Evolutionary conservation across 2,329 filamentous ascomycete species (phyloP), one percentile per base, ranked within the genome.

Genomic region (Hymenoscyphus scutula): DNA sequence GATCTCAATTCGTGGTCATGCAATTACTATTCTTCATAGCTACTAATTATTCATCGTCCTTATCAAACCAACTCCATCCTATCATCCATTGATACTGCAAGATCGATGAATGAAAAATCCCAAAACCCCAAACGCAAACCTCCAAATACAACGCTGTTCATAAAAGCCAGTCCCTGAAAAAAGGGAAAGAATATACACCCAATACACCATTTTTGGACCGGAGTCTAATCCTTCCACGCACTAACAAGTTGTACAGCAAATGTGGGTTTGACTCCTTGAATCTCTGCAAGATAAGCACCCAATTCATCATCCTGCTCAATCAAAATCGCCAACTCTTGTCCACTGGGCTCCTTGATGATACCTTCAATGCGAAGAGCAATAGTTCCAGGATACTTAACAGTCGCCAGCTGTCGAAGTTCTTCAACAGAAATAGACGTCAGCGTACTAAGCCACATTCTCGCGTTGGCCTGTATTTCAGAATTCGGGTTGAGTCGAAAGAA

Each of bases 261-360:
- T 5, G 69, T 69, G 8, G 73, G 71, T 65, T 75, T 75, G 1
- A 73, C 68, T 5, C 71, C 71, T 32, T 63, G 63, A 27, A 73
- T 72, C 29, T 90, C 88, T 55, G 82, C 80, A 67, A 95, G 75
- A 75, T 93, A 94, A 0, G 87, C 88, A 63, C 82, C 82, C 65
- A 95, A 74, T 76, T 94, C 89, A 65, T 86, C 84, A 69, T 93
- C 88, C 48, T 87, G 82, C 60, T 88, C 87, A 68, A 94, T 88
- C 61, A 81, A 77, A 70, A 90, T 82, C 17, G 79, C 79, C 53
- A 89, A 78, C 71, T 91, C 88, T 57, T 80, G 80, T 8, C 71
- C 73, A 53, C 65, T 80, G 15, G 77, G 80, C 69, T 85, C 81
- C 70, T 83, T 84, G 58, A 91, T 79, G 29, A 91, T 76, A 2